phyloP scores from a whole-genome alignment of 2,329 filamentous ascomycete genomes.

The Pestalotiopsis sp. region DNA sequence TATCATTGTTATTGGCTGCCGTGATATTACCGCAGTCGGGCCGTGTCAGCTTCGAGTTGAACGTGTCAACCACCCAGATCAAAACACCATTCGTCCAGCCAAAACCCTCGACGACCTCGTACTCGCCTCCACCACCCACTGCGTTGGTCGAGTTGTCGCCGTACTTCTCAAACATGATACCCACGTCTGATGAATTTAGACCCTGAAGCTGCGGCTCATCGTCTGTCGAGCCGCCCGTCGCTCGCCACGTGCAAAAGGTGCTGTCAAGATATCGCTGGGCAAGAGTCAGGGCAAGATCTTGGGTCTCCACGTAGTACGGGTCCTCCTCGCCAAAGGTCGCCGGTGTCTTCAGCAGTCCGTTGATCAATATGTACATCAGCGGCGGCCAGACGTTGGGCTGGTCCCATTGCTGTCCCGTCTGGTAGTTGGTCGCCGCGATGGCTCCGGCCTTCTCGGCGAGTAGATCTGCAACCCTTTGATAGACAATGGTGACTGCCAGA shows the following conservation, averaged over 20 bases:
- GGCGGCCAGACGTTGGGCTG: conserved; percentile 71
- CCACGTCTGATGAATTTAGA: conserved; percentile 41
- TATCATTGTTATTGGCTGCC: conserved; percentile 33
- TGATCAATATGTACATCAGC: conserved; percentile 63
- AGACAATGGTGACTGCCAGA: conserved; percentile 55
- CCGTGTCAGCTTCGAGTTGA: conserved; percentile 52
- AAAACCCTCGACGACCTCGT: conserved; percentile 69
- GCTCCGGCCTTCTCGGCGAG: conserved; percentile 55
- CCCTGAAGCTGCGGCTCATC: conserved; percentile 51
- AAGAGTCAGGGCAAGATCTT: conserved; percentile 55
- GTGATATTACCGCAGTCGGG: conserved; percentile 57
- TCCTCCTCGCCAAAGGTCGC: conserved; percentile 54
- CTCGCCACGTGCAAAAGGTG: conserved; percentile 69
- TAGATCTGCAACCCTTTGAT: conserved; percentile 50
- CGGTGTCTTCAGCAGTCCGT: conserved; percentile 60
- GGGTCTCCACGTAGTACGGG: conserved; percentile 52
- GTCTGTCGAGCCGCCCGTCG: conserved; percentile 62
- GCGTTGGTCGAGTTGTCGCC: conserved; percentile 59
- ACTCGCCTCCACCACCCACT: conserved; percentile 66
- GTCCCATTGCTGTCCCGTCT: conserved; percentile 68
- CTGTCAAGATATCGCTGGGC: conserved; percentile 68
- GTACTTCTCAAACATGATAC: conserved; percentile 73
- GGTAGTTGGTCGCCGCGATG: conserved; percentile 62
- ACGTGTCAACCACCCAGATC: conserved; percentile 65
- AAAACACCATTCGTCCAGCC: conserved; percentile 71